These are phyloP conservation scores for Magnolia sinica DNA, from an alignment of 164 flowering plant genomes.

Conservation along the genomic window DNA sequence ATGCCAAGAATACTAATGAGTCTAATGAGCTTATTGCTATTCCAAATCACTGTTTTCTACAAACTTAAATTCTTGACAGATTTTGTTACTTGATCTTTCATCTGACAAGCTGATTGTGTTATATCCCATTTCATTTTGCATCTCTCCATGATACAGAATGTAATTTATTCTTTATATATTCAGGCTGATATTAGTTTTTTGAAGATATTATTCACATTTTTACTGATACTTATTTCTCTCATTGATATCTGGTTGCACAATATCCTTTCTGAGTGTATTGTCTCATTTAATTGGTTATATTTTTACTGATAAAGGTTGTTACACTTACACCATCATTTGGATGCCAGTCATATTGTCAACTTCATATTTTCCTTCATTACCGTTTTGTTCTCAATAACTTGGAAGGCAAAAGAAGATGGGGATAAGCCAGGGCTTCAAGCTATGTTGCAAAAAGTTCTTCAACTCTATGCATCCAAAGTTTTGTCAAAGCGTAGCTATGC, in stretches of 20 bases:
- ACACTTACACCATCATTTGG: not conserved
- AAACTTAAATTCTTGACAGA: not conserved
- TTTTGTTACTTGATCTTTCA: not conserved
- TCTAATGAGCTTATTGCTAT: not conserved
- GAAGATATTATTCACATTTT: not conserved
- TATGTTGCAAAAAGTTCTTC: conserved; percentile 90
- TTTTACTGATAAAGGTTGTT: not conserved
- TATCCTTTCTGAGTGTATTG: too few relatives aligned
- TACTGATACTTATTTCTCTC: not conserved
- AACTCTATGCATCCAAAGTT: conserved; percentile 75
- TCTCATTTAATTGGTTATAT: not conserved
- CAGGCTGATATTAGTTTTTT: not conserved
- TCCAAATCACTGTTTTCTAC: not conserved
- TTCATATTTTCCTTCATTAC: not conserved
- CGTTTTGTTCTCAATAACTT: conserved; percentile 8
- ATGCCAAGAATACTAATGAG: too few relatives aligned
- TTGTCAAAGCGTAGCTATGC: conserved; percentile 93
- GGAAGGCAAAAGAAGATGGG: conserved; percentile 84
- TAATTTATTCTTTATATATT: not conserved
- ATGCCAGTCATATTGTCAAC: not conserved
- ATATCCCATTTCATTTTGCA: too few relatives aligned
- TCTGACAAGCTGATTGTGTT: not conserved
- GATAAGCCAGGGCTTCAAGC: conserved; percentile 96
- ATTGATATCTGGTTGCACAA: not conserved
- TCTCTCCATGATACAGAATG: not conserved